Conservation (phyloP, 1,139 yeast genomes). For the Ashbya aceris region DNA sequence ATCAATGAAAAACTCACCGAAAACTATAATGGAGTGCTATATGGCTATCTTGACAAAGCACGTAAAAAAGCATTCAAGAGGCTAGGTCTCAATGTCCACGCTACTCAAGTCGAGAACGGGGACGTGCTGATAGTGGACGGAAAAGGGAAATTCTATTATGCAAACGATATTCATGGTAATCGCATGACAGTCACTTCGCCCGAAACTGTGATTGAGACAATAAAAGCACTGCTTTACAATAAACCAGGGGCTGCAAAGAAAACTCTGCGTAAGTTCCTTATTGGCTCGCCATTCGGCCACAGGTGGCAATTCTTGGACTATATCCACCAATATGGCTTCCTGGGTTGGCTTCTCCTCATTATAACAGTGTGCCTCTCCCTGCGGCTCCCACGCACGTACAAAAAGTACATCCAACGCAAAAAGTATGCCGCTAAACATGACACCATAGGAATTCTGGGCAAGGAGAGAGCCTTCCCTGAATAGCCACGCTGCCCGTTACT, state of each 20-base stretch:
- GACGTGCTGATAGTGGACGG: constrained; percentile 35
- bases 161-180: constrained; percentile 29
- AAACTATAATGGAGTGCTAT: constrained; percentile 36
- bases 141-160: constrained; percentile 30
- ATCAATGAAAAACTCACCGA: constrained; percentile 10
- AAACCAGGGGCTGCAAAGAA: constrained; percentile 30
- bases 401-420: constrained; percentile 9
- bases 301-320: constrained; percentile 36
- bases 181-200: constrained; percentile 13
- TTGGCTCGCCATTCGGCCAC: constrained; percentile 39
- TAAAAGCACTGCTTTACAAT: constrained; percentile 28
- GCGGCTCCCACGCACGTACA: constrained; percentile 4
- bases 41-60: constrained; percentile 45
- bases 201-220: constrained; percentile 18
- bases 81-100: constrained; percentile 38
- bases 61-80: constrained; percentile 30
- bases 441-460: constrained; percentile 19
- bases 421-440: constrained; percentile 19
- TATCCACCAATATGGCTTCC: constrained; percentile 38
- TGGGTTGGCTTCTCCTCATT: constrained; percentile 34
- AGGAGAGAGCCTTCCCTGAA: background rate
- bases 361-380: constrained; percentile 5
- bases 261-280: constrained; percentile 28
- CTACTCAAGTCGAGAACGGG: constrained; percentile 36
- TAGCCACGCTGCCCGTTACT: no score